phyloP scores from a whole-genome alignment of 164 flowering plant species.

The Aristolochia californica region DNA sequence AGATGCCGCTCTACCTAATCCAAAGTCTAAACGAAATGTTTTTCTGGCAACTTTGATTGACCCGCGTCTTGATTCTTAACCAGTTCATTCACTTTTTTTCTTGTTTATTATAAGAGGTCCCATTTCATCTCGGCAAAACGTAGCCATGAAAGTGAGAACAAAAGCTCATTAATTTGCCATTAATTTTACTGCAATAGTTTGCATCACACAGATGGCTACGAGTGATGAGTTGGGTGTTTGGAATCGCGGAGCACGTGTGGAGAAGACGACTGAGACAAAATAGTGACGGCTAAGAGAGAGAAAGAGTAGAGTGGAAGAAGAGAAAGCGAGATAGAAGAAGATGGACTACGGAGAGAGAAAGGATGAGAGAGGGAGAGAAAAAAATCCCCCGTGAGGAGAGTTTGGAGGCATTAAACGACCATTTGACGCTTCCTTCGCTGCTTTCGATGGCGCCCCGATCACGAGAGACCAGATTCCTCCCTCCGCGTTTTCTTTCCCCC shows the following conservation, averaged over 20 bases:
- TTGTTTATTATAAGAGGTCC: no score
- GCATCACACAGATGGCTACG: no score
- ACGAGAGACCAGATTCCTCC: constrained; percentile 24
- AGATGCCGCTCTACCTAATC: no score
- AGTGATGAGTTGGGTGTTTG: constrained; percentile 1
- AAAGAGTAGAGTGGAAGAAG: constrained; percentile 16
- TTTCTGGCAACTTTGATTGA: no score
- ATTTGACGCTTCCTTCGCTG: constrained; percentile 30
- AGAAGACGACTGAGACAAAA: constrained; percentile 10
- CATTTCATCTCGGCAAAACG: no score
- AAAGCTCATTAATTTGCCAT: not conserved
- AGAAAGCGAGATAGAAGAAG: no score
- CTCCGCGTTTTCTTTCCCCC: not conserved
- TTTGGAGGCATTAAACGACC: constrained; percentile 10
- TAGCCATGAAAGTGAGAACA: not conserved
- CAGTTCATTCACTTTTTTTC: no score
- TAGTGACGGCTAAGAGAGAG: constrained; percentile 10
- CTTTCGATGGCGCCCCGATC: constrained; percentile 43
- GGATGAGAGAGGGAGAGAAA: no score
- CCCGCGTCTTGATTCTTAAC: no score
- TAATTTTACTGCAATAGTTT: not conserved
- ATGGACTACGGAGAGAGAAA: no score
- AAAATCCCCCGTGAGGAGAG: constrained; percentile 41
- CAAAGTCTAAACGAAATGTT: no score
- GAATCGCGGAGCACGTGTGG: constrained; percentile 26